These are phyloP conservation scores for Moricandia arvensis DNA, from an alignment of 345 rosid species.

Conservation along the genomic window DNA sequence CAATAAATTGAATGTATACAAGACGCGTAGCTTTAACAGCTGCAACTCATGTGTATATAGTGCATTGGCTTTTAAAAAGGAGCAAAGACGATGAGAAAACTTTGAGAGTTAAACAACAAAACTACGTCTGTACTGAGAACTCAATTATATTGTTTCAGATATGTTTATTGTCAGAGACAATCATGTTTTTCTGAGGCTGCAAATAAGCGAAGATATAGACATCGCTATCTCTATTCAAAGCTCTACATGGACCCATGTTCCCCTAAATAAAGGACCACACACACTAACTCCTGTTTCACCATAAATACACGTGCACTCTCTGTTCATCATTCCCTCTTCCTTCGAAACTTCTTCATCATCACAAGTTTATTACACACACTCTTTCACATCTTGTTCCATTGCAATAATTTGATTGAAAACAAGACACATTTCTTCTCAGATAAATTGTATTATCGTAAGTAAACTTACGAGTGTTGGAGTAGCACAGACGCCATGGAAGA, in stretches of 20 bases:
- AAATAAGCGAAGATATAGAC: constrained; percentile 37
- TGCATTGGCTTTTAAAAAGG: constrained; percentile 26
- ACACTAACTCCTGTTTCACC: constrained; percentile 1
- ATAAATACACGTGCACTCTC: constrained; percentile 25
- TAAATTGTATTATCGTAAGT: background rate
- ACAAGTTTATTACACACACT: constrained; percentile 8
- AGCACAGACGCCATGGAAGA: constrained; percentile 16
- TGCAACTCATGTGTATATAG: constrained; percentile 31
- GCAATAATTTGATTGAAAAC: constrained; percentile 20
- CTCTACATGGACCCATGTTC: constrained; percentile 35
- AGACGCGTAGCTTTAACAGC: constrained; percentile 31
- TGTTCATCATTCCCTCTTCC: constrained; percentile 25
- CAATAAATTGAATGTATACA: background rate
- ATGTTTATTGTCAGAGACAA: background rate
- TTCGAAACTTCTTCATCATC: constrained; percentile 16
- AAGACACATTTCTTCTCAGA: background rate
- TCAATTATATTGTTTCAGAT: constrained; percentile 2
- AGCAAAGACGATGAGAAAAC: constrained; percentile 20
- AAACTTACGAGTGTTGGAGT: constrained; percentile 21
- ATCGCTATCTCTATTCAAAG: constrained; percentile 41
- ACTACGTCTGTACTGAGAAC: constrained; percentile 5
- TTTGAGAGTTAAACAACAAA: background rate
- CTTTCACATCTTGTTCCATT: constrained; percentile 9
- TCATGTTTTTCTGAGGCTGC: constrained; percentile 57
- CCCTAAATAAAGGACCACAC: constrained; percentile 21